Evolutionary conservation across 2,329 filamentous ascomycete species (phyloP).

Genomic region (Diplocarpon rosae): DNA sequence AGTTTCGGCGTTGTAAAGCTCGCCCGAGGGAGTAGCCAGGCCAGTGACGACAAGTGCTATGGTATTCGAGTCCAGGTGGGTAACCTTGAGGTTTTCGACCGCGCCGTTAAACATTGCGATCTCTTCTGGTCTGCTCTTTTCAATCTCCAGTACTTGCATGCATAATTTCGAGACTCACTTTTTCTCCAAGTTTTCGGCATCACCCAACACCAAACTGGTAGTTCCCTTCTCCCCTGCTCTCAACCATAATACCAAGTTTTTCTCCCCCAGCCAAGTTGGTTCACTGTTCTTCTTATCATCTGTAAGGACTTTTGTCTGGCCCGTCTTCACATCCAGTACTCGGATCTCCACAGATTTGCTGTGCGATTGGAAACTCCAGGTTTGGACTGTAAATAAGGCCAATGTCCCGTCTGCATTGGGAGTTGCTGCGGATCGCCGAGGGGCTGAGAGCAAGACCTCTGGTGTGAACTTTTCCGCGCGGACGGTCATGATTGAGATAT

Average conservation of each 20-base stretch:
- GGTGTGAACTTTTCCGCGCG: constrained; percentile 62
- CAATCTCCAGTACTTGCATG: constrained; percentile 6
- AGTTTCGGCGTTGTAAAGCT: constrained; percentile 54
- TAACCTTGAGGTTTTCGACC: constrained; percentile 49
- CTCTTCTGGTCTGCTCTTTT: constrained; percentile 31
- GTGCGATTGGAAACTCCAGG: constrained; percentile 72
- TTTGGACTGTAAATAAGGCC: constrained; percentile 57
- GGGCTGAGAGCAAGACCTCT: constrained; percentile 65
- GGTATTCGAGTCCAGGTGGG: constrained; percentile 37
- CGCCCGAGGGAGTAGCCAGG: constrained; percentile 55
- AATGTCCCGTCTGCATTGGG: constrained; percentile 58
- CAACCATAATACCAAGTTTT: constrained; percentile 24
- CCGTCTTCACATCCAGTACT: constrained; percentile 57
- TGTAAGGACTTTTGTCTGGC: constrained; percentile 54
- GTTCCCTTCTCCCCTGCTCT: constrained; percentile 43
- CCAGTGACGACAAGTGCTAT: constrained; percentile 50
- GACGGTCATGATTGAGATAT: constrained; percentile 52
- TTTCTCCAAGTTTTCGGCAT: constrained; percentile 19
- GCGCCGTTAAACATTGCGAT: constrained; percentile 39
- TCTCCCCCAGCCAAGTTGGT: constrained; percentile 55
- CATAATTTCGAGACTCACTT: constrained; percentile 8
- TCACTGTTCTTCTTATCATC: constrained; percentile 56
- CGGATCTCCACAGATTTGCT: constrained; percentile 57
- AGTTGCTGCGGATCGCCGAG: constrained; percentile 56
- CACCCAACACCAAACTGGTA: constrained; percentile 22